Base-by-base conservation (phyloP, 169 alveolate genomes). In the Sarcocystis neurona region DNA sequence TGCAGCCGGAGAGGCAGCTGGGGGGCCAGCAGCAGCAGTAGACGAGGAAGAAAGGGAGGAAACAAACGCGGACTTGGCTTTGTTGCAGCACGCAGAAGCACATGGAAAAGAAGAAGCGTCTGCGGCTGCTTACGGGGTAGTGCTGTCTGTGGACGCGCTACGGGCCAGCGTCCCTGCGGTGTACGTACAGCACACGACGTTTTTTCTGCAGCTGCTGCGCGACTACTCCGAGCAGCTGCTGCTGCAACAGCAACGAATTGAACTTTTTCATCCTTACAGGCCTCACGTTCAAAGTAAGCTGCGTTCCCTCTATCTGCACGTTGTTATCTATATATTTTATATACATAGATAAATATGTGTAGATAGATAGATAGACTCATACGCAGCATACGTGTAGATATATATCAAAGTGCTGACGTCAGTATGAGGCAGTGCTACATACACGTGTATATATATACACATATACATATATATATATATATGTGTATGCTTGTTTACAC, bases 81-180 rank as follows among this genome's bases (percentile, higher is more conserved):
- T n/a, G 66, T 23, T 12, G 30, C 30, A 53, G 23, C 30, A 53
- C 30, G 66, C 66, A 23, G 23, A 53, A 53, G 66, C 30, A 12
- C 66, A 12, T 12, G 66, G 23, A 23, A 53, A 53, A 23, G 66
- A 53, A 53, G 66, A 53, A 23, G 66, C 12, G 23, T 48, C 34
- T 10, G 82, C 47, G 32, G 82, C 46, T 72, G 82, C 82, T n/a
- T 72, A 72, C 53, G 82, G 56, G 30, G 82, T 53, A 12, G 15
- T 72, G 1, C 56, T 72, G 53, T 53, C 34, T 39, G 0, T 72
- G 50, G 82, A 72, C n/a, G 39, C 82, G 18, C 58, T 72, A 12
- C 82, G 41, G 82, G 27, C 41, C 56, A 56, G 43, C 34, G 82
- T 72, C 1, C 82, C 82, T 27, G 82, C 41, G 15, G 43, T 5